Base-by-base conservation (phyloP, 148 eudicot genomes). In the Amaranthus cruentus region DNA sequence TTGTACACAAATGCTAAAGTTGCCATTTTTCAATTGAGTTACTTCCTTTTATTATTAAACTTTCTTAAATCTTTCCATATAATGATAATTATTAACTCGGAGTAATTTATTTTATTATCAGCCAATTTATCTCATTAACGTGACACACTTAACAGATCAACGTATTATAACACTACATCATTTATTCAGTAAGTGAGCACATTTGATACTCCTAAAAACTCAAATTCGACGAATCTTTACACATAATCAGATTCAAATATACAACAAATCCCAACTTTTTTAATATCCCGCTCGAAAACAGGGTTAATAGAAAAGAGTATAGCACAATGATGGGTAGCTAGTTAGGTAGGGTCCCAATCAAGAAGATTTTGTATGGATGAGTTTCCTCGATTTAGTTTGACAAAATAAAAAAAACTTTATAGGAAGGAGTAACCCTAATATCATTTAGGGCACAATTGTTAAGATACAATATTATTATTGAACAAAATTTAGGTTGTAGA, bases 351-450 rank as follows among this genome's bases (percentile, higher is more conserved):
- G 85, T 86, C 86, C 79, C 83, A 79, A 76, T 86, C 88, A 69
- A 42, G 47, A 81, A 84, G 88, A 88, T 84, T 78, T 83, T 74
- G 76, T 70, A 78, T 65, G 87, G 86, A 81, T 73, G 77, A 74
- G 79, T 79, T 85, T 84, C 75, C 92, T 78, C 68, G 54, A 76
- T 73, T 74, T 85, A 85, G 85, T 80, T 81, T 81, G 85, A 81
- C 83, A 87, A 58, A 55, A 49, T 68, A 69, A 62, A 74, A 72
- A 72, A 79, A 60, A 70, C 80, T 78, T 83, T 77, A 60, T 65
- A 73, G 79, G 72, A 77, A 70, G 15, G 71, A 50, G 75, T 82
- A 79, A 83, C 71, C 81, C 79, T 76, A 68, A 77, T 85, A 73
- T 79, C 87, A 73, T 79, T 73, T 80, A 28, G 71, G 77, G 73